Evolutionary conservation across 257 asterid genomes (phyloP).

Genomic region (Plantago ovata): DNA sequence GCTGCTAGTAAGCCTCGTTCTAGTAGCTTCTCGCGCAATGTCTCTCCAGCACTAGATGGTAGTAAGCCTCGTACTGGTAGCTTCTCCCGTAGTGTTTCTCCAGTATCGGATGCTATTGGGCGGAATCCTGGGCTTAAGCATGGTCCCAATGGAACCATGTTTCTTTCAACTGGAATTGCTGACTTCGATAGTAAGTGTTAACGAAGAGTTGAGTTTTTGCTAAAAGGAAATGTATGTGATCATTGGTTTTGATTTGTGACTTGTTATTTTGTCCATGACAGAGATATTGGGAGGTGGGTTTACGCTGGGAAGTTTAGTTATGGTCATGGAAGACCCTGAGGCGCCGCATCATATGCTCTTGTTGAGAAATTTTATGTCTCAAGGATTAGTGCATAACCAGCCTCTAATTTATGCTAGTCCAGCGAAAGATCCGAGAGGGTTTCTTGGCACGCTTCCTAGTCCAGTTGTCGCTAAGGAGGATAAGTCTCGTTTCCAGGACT

Average conservation of each 20-base stretch:
- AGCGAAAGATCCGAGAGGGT: slow-evolving; percentile 77
- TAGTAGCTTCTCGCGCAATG: slow-evolving; percentile 76
- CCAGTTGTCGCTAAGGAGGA: slow-evolving; percentile 67
- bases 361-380: slow-evolving; percentile 97
- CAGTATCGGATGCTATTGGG: slow-evolving; percentile 34
- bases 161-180: slow-evolving; percentile 81
- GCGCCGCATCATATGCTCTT: slow-evolving; percentile 98
- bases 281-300: slow-evolving; percentile 95
- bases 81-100: slow-evolving; percentile 69
- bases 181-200: slow-evolving; percentile 80
- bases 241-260: background rate
- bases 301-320: slow-evolving; percentile 80
- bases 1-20: slow-evolving; percentile 65
- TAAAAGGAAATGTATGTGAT: background rate
- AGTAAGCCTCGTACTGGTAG: slow-evolving; percentile 64
- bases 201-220: too few species aligned
- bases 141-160: slow-evolving; percentile 84
- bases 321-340: slow-evolving; percentile 92
- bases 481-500: slow-evolving; percentile 51
- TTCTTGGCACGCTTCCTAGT: slow-evolving; percentile 88
- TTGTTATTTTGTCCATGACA: slow-evolving; percentile 18
- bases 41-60: slow-evolving; percentile 43
- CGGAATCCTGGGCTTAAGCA: slow-evolving; percentile 79
- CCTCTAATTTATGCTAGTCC: slow-evolving; percentile 92
- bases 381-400: slow-evolving; percentile 81